Conservation (phyloP, 768 basidiomycete species). For the Lentinula raphanica region DNA sequence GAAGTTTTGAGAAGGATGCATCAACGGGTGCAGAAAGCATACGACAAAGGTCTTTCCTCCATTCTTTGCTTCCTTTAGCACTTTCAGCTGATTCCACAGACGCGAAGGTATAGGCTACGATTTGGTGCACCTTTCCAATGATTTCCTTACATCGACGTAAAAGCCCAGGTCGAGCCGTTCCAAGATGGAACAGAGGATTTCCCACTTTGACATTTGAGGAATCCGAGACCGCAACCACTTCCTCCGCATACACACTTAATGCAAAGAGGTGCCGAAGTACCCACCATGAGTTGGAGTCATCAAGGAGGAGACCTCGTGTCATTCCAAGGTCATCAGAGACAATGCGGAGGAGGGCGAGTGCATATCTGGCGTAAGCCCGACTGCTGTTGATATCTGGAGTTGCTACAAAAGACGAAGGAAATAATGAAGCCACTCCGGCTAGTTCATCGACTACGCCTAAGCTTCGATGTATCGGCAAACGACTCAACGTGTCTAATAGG, state of each 20-base stretch:
- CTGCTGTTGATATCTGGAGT: constrained; percentile 28
- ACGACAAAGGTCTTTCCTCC: constrained; percentile 18
- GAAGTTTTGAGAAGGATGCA: background rate
- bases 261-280: constrained; percentile 65
- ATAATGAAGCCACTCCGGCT: constrained; percentile 46
- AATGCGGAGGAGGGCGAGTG: constrained; percentile 49
- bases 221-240: constrained; percentile 50
- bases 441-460: constrained; percentile 43
- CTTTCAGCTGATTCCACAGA: constrained; percentile 33
- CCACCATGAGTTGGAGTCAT: constrained; percentile 58
- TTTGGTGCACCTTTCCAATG: constrained; percentile 40
- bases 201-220: constrained; percentile 25
- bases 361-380: constrained; percentile 61
- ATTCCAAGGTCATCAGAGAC: constrained; percentile 56
- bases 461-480: constrained; percentile 30
- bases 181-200: background rate
- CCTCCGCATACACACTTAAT: constrained; percentile 57
- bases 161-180: background rate
- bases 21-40: background rate
- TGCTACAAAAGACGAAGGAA: constrained; percentile 14
- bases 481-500: constrained; percentile 28
- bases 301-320: constrained; percentile 30
- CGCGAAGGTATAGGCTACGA: constrained; percentile 62
- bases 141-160: constrained; percentile 31
- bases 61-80: constrained; percentile 48